phyloP scores from a whole-genome alignment of 192 early-diverging fungal genomes.

The Umbelopsis sp. region DNA sequence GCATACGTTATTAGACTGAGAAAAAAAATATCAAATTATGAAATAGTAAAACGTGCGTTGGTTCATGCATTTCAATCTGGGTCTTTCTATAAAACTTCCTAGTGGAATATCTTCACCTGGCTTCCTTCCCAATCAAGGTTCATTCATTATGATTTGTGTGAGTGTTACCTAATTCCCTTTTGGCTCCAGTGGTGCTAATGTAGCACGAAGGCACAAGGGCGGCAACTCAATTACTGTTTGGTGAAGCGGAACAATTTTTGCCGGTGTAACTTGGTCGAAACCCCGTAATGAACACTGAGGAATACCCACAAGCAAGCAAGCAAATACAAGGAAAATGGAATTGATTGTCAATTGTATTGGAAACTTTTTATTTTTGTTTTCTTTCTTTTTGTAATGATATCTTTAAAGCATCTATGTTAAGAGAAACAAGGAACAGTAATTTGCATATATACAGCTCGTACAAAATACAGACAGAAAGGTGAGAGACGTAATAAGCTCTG shows the following conservation, averaged over 20 bases:
- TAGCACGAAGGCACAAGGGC: conserved; percentile 11
- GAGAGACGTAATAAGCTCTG: not conserved
- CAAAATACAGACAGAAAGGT: not conserved
- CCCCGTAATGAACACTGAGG: not conserved
- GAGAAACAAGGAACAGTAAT: not conserved
- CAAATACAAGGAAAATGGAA: no score
- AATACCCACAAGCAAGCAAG: not conserved
- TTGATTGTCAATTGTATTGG: not conserved
- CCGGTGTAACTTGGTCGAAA: no score
- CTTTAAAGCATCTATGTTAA: conserved; percentile 4
- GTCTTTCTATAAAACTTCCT: no score
- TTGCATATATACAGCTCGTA: conserved; percentile 15
- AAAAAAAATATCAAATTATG: no score
- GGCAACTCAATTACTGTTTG: not conserved
- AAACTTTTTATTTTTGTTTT: not conserved
- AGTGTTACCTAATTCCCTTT: no score
- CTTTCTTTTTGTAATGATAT: conserved; percentile 4
- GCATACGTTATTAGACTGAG: no score
- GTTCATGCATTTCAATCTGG: no score
- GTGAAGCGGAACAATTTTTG: no score
- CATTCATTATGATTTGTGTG: no score
- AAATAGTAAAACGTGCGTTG: no score
- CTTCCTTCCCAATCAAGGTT: no score
- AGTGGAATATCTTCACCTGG: no score
- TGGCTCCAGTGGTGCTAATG: not conserved